These are phyloP conservation scores for Lagenidium giganteum DNA, from an alignment of 352 stramenopile genomes.

Conservation along the genomic window DNA sequence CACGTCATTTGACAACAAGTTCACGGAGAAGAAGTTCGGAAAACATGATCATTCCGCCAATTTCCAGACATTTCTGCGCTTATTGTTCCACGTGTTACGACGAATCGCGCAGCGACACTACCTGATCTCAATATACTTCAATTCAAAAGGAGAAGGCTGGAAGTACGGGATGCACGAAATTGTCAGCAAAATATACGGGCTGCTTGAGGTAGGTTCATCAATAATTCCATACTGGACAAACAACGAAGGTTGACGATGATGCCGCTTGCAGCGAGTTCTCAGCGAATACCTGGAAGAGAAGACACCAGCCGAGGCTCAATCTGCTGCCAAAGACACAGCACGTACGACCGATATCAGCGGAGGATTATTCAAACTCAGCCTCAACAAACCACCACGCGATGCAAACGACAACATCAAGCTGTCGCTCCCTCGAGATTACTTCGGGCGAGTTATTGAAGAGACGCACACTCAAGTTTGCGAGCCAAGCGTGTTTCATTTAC, in stretches of 20 bases:
- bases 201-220: constrained; percentile 44
- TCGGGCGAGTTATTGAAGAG: constrained; percentile 17
- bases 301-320: constrained; percentile 13
- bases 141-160: constrained; percentile 48
- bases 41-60: constrained; percentile 54
- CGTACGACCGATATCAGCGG: constrained; percentile 7
- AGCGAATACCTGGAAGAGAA: constrained; percentile 59
- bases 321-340: constrained; percentile 16
- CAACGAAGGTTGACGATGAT: too few relatives aligned
- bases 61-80: constrained; percentile 62
- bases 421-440: constrained; percentile 16
- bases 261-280: constrained; percentile 54
- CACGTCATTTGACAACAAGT: constrained; percentile 73
- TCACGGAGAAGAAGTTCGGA: constrained; percentile 71
- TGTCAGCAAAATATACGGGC: constrained; percentile 49
- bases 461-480: constrained; percentile 48
- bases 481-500: constrained; percentile 69
- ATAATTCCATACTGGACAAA: neutral
- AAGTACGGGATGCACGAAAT: constrained; percentile 70
- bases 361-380: constrained; percentile 59
- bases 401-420: constrained; percentile 15
- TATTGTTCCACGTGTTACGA: constrained; percentile 62
- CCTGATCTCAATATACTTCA: constrained; percentile 58
- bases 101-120: constrained; percentile 66
- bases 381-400: constrained; percentile 42